phyloP scores from a whole-genome alignment of 2,329 filamentous ascomycete genomes.

The Botrytis tulipae region DNA sequence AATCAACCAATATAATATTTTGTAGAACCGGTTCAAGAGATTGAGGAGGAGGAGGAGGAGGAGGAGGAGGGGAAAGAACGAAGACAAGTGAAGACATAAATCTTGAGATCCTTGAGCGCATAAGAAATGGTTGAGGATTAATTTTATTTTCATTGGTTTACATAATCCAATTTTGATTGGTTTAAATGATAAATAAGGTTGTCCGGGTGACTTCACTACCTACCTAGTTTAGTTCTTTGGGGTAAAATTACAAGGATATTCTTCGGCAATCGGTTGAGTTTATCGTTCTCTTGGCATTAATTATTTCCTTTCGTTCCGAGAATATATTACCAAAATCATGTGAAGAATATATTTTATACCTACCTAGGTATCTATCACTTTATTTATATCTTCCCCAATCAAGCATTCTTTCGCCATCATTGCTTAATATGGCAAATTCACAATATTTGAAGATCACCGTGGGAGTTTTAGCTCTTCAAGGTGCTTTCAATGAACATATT shows the following conservation, averaged over 20 bases:
- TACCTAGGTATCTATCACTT: background rate
- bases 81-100: background rate
- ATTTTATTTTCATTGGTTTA: slow-evolving; percentile 15
- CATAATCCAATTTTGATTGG: background rate
- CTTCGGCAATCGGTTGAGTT: background rate
- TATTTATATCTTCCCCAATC: background rate
- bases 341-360: background rate
- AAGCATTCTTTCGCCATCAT: background rate
- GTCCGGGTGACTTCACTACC: slow-evolving; percentile 6
- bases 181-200: background rate
- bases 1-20: background rate
- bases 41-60: slow-evolving; percentile 19
- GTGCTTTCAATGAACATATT: slow-evolving; percentile 88
- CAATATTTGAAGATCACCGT: slow-evolving; percentile 45
- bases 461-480: slow-evolving; percentile 75
- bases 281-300: background rate
- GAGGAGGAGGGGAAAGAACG: slow-evolving; percentile 8
- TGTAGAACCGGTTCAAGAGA: slow-evolving; percentile 8
- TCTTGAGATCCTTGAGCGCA: background rate
- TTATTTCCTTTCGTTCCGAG: background rate
- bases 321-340: background rate
- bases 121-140: slow-evolving; percentile 18
- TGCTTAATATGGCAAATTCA: background rate
- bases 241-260: background rate
- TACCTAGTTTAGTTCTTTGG: too few species aligned